These are phyloP conservation scores for Mercurialis annua DNA, from an alignment of 345 rosid genomes.

Conservation along the genomic window DNA sequence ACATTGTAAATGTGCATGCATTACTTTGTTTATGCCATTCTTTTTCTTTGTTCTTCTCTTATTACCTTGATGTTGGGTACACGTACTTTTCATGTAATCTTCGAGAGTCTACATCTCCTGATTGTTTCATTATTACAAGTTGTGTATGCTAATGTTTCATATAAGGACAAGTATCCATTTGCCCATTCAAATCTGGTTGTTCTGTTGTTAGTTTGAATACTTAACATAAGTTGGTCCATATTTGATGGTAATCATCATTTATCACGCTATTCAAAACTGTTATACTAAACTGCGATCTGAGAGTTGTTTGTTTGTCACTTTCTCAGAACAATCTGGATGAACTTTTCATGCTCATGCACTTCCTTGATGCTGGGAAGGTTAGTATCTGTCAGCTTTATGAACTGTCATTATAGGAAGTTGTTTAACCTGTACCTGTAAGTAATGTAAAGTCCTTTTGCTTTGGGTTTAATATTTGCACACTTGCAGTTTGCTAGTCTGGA, in stretches of 20 bases:
- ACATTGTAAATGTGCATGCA: neutral
- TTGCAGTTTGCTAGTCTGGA: slow-evolving; percentile 91
- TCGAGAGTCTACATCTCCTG: neutral
- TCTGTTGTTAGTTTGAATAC: neutral
- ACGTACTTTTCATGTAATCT: neutral
- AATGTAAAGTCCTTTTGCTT: slow-evolving; percentile 15
- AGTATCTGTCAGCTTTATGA: slow-evolving; percentile 21
- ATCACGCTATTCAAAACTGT: slow-evolving; percentile 10
- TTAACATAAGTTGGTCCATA: neutral
- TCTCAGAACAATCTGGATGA: slow-evolving; percentile 99
- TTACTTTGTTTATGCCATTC: neutral
- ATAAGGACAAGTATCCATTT: neutral
- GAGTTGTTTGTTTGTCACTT: slow-evolving; percentile 24
- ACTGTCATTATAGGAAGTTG: slow-evolving; percentile 16
- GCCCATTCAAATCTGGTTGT: neutral
- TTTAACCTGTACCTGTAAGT: neutral
- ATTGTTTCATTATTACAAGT: neutral
- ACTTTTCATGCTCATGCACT: slow-evolving; percentile 99
- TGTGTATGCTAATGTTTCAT: slow-evolving; percentile 6
- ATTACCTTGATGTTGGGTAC: neutral
- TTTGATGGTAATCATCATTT: neutral
- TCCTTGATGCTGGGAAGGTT: slow-evolving; percentile 99
- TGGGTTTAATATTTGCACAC: slow-evolving; percentile 24
- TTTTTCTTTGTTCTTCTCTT: neutral
- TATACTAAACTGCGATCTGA: slow-evolving; percentile 17